Base-by-base conservation (phyloP, 139 green algal species). In the Edaphochlamys debaryana region DNA sequence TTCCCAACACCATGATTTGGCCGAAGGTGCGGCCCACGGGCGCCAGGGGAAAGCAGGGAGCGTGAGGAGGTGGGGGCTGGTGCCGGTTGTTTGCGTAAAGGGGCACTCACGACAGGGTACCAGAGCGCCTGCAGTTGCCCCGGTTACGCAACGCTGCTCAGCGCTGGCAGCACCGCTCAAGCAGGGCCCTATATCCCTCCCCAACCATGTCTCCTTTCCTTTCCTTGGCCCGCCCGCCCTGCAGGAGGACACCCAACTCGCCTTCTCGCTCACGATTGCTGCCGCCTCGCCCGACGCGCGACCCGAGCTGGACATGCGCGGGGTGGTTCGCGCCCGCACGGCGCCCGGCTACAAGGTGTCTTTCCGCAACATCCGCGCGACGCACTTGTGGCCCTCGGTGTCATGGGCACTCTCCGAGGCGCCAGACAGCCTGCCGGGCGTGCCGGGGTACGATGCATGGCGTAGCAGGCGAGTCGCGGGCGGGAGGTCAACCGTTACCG, bases 371-470 rank as follows among this genome's bases (percentile, higher is more conserved):
- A 56, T 80, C 11, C 73, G 38, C 37, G 4, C 69, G 27, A 0
- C 30, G 2, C 34, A 69, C 38, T 3, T 15, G 19, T 69, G 32
- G 23, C 9, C 50, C 4, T 1, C 25, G 3, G 42, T 80, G 3
- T 41, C 32, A 29, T 80, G 73, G 73, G 73, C 73, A 29, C 73
- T 80, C 29, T 56, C 56, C 8, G 38, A 29, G 17, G 73, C 73
- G 29, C 73, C 73, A 9, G 0, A 15, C 36, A 41, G 48, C 17
- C 38, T 80, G 73, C 73, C 73, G 1, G 73, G 73, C 29, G 73
- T 69, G 54, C 56, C 73, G 4, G 73, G 27, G 0, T 80, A 69
- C 73, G 73, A 80, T 13, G 6, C 37, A 15, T 80, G 73, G 73
- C 25, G 38, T 8, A 3, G 27, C 2, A 29, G 73, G 73, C 69